Conservation (phyloP, 345 rosid species). For the Eucalyptus leucophloia region DNA sequence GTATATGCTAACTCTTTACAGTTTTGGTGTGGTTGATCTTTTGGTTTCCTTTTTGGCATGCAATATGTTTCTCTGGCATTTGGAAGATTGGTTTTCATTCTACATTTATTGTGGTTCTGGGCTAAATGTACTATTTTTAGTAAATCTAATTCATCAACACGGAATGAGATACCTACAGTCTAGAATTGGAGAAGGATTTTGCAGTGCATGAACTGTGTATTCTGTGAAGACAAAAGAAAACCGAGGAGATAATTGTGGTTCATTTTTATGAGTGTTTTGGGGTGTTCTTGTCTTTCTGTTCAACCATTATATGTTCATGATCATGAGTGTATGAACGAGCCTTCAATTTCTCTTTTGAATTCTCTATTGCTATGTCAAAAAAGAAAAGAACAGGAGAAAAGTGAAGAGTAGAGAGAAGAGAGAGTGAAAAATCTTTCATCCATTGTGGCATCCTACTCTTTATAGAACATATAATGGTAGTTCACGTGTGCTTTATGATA, state of each 20-base stretch:
- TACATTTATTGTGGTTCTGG: not conserved
- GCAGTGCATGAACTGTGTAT: not conserved
- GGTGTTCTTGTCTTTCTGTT: no score
- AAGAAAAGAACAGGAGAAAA: no score
- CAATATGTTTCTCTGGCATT: not conserved
- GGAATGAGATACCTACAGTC: not conserved
- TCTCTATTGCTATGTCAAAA: no score
- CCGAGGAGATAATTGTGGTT: not conserved
- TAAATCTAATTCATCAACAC: not conserved
- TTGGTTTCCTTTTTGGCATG: not conserved
- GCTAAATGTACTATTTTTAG: not conserved
- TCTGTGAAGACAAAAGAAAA: not conserved
- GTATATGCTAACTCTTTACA: not conserved
- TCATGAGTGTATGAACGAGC: no score
- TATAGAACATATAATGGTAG: no score
- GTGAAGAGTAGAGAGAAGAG: no score
- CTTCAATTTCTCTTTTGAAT: no score
- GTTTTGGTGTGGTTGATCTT: not conserved
- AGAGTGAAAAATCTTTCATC: no score
- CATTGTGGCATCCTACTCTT: no score
- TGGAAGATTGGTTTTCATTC: not conserved
- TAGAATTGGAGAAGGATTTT: not conserved
- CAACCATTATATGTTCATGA: no score
- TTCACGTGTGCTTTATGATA: no score
- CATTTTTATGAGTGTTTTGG: no score